These are phyloP conservation scores for Neofusicoccum kwambonambiense DNA, from an alignment of 2,329 filamentous ascomycete genomes.

Conservation along the genomic window DNA sequence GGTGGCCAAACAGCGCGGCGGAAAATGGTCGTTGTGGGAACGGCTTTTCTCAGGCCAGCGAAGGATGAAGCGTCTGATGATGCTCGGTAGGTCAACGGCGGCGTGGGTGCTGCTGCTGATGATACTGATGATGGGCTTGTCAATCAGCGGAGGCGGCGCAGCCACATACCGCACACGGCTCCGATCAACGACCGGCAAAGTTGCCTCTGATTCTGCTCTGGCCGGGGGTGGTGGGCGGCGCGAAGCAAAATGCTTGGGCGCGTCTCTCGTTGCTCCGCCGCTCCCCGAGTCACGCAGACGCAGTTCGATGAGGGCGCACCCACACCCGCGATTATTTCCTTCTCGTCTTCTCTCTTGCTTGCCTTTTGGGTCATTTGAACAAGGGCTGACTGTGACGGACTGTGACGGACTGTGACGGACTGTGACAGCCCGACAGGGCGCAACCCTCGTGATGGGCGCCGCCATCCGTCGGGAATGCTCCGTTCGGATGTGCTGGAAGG, in stretches of 20 bases:
- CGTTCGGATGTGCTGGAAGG: background rate
- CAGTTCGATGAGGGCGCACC: background rate
- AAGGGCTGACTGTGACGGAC: conserved; percentile 3
- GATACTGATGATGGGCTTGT: background rate
- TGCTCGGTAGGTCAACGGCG: background rate
- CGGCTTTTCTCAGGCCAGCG: background rate
- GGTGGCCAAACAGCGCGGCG: background rate
- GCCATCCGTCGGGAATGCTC: background rate
- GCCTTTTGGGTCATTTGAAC: background rate
- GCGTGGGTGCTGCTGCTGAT: background rate
- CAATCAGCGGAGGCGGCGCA: background rate
- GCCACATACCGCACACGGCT: background rate
- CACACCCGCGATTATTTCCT: background rate
- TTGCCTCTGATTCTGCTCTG: background rate
- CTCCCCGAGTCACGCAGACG: background rate
- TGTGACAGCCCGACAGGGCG: conserved; percentile 14
- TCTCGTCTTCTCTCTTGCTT: background rate
- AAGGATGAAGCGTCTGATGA: background rate
- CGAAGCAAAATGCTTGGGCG: background rate
- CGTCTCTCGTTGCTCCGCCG: background rate
- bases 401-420: background rate
- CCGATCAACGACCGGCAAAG: background rate
- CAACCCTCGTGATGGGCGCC: background rate
- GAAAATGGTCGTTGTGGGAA: background rate
- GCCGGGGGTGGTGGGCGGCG: background rate